A percentile compares a stretch with the other conserved stretches of the same genome.
These are phyloP conservation scores for Spathaspora passalidarum DNA, from an alignment of 805 yeast species.

Conservation along the genomic window DNA sequence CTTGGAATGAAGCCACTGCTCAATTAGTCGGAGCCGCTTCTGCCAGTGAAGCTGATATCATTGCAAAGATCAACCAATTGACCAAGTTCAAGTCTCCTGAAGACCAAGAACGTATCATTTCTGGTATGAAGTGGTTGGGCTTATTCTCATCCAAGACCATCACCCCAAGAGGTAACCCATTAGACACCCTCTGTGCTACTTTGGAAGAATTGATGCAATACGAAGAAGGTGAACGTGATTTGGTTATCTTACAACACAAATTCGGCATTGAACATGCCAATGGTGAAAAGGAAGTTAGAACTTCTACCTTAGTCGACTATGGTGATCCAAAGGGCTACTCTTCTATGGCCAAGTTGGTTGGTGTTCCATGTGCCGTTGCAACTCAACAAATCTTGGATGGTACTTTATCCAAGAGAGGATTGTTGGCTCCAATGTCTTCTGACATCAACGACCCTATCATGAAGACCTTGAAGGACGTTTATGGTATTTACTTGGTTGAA, in stretches of 20 bases:
- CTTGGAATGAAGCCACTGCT: slow-evolving; percentile 91
- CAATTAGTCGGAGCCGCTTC: slow-evolving; percentile 73
- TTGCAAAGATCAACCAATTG: slow-evolving; percentile 70
- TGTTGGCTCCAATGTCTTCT: slow-evolving; percentile 89
- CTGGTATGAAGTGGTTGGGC: slow-evolving; percentile 94
- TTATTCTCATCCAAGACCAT: slow-evolving; percentile 73
- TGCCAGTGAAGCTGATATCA: slow-evolving; percentile 64
- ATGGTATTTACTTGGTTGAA: slow-evolving; percentile 84
- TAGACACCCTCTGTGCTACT: slow-evolving; percentile 96
- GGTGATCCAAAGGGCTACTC: slow-evolving; percentile 89
- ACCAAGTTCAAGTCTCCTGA: slow-evolving; percentile 77
- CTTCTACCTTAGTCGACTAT: slow-evolving; percentile 91
- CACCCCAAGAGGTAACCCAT: slow-evolving; percentile 89
- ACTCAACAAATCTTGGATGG: slow-evolving; percentile 82
- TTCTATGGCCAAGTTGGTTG: slow-evolving; percentile 97
- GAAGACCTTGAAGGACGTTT: slow-evolving; percentile 85
- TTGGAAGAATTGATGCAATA: slow-evolving; percentile 95
- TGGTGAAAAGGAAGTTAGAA: slow-evolving; percentile 86
- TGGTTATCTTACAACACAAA: slow-evolving; percentile 94
- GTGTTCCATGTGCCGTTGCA: slow-evolving; percentile 98
- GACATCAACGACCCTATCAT: slow-evolving; percentile 89
- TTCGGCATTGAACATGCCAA: slow-evolving; percentile 97
- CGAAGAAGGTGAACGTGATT: slow-evolving; percentile 92
- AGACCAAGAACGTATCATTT: slow-evolving; percentile 81
- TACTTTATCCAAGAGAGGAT: slow-evolving; percentile 67